Evolutionary conservation across 2,329 filamentous ascomycete species (phyloP).

Genomic region (Fonsecaea nubica): DNA sequence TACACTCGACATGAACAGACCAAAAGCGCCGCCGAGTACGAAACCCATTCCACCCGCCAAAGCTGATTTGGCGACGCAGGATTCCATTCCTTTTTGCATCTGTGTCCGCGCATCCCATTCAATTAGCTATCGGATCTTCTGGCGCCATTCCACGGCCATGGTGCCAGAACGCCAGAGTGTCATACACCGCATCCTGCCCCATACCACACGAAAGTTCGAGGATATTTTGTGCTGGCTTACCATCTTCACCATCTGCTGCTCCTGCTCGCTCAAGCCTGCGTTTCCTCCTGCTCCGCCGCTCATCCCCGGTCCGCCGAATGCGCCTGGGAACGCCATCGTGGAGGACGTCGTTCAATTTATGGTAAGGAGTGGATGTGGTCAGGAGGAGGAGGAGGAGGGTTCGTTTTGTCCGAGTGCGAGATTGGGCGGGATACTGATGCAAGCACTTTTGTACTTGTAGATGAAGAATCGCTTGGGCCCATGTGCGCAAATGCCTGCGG

Average conservation of each 20-base stretch:
- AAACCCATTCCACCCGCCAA: conserved; percentile 95
- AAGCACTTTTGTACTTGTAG: neutral
- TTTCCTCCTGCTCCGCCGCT: conserved; percentile 40
- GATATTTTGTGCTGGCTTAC: conserved; percentile 40
- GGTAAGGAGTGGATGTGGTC: conserved; percentile 6
- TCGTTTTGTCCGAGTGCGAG: neutral
- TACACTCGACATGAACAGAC: conserved; percentile 94
- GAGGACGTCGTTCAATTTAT: neutral
- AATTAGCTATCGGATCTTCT: conserved; percentile 1
- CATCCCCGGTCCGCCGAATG: conserved; percentile 25
- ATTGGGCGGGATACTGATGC: neutral
- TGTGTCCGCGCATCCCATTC: conserved; percentile 45
- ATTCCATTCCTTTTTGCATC: conserved; percentile 89
- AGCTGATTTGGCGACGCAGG: conserved; percentile 84
- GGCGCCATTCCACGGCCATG: neutral
- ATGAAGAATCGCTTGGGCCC: neutral
- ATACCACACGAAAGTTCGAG: too few species aligned
- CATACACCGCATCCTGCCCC: neutral
- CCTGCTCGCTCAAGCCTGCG: conserved; percentile 54
- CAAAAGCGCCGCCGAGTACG: conserved; percentile 89
- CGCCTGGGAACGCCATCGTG: conserved; percentile 28
- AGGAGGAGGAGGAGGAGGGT: neutral
- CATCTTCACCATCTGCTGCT: conserved; percentile 56
- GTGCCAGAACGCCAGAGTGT: neutral
- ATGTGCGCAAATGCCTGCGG: conserved; percentile 1